Evolutionary conservation across 441 rosid species (phyloP), one percentile per base, ranked within the genome.

Genomic region (Gossypium schwendimanii): DNA sequence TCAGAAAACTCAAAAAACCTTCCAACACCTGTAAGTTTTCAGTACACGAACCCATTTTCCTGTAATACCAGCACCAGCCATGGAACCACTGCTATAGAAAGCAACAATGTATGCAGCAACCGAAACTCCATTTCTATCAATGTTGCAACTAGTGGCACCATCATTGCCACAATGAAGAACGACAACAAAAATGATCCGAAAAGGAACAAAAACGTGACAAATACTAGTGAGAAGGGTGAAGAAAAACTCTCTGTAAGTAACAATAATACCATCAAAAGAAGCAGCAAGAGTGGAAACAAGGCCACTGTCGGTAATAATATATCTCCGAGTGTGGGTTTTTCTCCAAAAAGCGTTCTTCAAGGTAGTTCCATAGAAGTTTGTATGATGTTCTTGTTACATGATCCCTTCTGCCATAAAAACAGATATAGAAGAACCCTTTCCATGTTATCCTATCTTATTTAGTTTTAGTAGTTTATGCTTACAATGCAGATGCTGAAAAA

Each of bases 291-390:
- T 62, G 81, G 75, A 69, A 77, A 61, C 73, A 67, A 31, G 15
- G 60, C 33, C 76, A 62, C 39, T 73, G 44, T 47, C 18, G 73
- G 65, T 17, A 71, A 59, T 47, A 64, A 75, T 58, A 65, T 59
- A 33, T 73, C 74, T 77, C 76, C 81, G 6, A 77, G 78, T 21
- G 39, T 84, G 58, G 78, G 80, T 64, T 82, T 85, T 76, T 88
- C 94, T 15, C 91, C 89, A 4, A 88, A 80, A 69, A 87, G 92
- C 72, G 89, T 88, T 81, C 89, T 86, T 84, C 87, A 82, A 87
- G 95, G 89, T 89, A 82, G 23, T 18, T 3, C 49, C 24, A 1
- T 39, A 18, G 41, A 49, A 44, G 2, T 20, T 57, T 52, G 41
- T 21, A 12, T 33, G 18, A 68, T 68, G 26, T 2, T 68, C 47